Conservation (phyloP, 768 basidiomycete species). For the Calocybe gangraenosa region DNA sequence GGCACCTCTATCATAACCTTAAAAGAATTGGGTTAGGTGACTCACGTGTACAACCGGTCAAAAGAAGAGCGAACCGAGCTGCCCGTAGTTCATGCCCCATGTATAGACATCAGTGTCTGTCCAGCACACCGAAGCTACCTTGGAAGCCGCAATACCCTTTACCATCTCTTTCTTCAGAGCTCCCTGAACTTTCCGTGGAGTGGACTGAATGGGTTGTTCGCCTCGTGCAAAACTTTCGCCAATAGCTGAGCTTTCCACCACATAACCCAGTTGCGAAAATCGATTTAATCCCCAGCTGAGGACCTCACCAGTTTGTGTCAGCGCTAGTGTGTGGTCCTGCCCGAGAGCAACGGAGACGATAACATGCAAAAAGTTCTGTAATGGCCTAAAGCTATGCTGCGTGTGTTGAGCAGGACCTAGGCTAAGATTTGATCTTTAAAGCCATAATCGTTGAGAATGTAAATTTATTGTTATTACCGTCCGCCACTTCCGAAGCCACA, state of each 20-base stretch:
- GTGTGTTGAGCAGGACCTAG: slow-evolving; percentile 76
- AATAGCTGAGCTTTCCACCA: slow-evolving; percentile 50
- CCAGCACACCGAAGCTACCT: slow-evolving; percentile 88
- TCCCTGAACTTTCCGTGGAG: slow-evolving; percentile 71
- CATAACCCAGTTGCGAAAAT: slow-evolving; percentile 86
- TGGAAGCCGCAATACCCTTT: slow-evolving; percentile 80
- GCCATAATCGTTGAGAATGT: background rate
- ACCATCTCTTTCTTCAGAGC: slow-evolving; percentile 76
- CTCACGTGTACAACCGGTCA: background rate
- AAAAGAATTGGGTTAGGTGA: background rate
- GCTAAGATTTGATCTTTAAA: slow-evolving; percentile 29
- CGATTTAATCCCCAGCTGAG: slow-evolving; percentile 90
- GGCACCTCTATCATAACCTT: slow-evolving; percentile 73
- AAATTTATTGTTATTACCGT: slow-evolving; percentile 56
- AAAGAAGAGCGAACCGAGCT: slow-evolving; percentile 57
- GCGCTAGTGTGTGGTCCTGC: slow-evolving; percentile 90
- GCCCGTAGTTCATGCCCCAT: slow-evolving; percentile 93
- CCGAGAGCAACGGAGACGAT: slow-evolving; percentile 76
- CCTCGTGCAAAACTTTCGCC: slow-evolving; percentile 31
- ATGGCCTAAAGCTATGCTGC: slow-evolving; percentile 65
- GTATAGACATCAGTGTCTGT: slow-evolving; percentile 69
- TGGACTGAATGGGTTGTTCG: slow-evolving; percentile 75
- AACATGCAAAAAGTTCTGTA: slow-evolving; percentile 50
- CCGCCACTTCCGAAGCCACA: slow-evolving; percentile 92
- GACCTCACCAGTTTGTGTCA: slow-evolving; percentile 79